Percentiles rank a stretch among this genome's conserved stretches.
These are phyloP conservation scores for Tolypocladium nubicola DNA, from an alignment of 2,329 filamentous ascomycete species.

Conservation along the genomic window DNA sequence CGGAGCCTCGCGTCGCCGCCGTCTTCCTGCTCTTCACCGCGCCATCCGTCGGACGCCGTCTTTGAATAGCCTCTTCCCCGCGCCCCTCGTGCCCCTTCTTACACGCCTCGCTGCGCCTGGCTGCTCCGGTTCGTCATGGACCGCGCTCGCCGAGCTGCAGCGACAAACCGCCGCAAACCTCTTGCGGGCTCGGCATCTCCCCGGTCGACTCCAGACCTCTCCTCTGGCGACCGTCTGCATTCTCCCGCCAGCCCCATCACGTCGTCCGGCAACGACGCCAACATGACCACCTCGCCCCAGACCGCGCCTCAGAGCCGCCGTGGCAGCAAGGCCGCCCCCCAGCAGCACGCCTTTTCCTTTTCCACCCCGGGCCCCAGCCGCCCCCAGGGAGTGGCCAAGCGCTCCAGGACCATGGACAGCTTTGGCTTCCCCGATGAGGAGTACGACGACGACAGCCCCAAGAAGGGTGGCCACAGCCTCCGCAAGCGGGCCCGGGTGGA, in stretches of 20 bases:
- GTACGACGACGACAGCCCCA: slow-evolving; percentile 38
- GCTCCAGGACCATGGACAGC: slow-evolving; percentile 33
- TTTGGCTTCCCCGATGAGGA: slow-evolving; percentile 22
- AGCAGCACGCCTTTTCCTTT: slow-evolving; percentile 25
- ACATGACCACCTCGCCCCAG: slow-evolving; percentile 16
- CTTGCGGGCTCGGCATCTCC: slow-evolving; percentile 22
- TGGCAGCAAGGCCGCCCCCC: slow-evolving; percentile 22
- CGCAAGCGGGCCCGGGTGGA: slow-evolving; percentile 46
- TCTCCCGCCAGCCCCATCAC: slow-evolving; percentile 20
- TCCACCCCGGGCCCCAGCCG: slow-evolving; percentile 21
- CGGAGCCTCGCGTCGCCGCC: not conserved
- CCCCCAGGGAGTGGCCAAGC: slow-evolving; percentile 25
- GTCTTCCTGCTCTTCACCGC: not conserved
- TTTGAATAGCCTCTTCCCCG: slow-evolving; percentile 3
- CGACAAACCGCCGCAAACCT: slow-evolving; percentile 20
- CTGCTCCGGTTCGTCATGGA: slow-evolving; percentile 23
- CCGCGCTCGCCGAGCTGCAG: slow-evolving; percentile 23
- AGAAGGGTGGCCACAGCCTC: slow-evolving; percentile 48
- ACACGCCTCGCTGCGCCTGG: slow-evolving; percentile 9
- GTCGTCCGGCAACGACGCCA: slow-evolving; percentile 17
- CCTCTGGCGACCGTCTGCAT: slow-evolving; percentile 16
- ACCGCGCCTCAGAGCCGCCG: slow-evolving; percentile 18
- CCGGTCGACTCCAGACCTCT: slow-evolving; percentile 18
- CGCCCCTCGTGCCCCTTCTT: slow-evolving; percentile 9
- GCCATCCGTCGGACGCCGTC: not conserved